Base-by-base conservation (phyloP, 805 yeast species). In the Torulaspora franciscae region DNA sequence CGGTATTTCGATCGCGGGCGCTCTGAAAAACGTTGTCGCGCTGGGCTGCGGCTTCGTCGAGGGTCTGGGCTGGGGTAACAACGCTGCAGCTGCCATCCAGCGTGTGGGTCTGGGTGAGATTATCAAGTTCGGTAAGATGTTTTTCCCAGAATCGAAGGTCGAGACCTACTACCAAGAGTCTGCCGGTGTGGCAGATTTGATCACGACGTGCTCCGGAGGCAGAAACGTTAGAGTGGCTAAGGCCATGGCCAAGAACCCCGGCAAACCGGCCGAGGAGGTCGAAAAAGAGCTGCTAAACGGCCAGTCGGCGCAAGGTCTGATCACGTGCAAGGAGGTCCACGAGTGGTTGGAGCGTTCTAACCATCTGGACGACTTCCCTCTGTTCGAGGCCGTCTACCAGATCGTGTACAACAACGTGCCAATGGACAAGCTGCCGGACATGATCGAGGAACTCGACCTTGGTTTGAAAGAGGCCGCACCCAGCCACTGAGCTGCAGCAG, bases 21-120 rank as follows among this genome's bases (percentile, higher is more conserved):
- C 99, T 8, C 77, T 93, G 68, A 93, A 93, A 73, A 93, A 93
- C 70, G 86, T 93, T 42, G 91, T 91, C 51, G 99, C 99, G 29
- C 73, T 89, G 62, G 95, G 96, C 52, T 96, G 95, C 50, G 99
- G 99, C 45, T 86, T 93, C 64, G 98, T 91, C 51, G 95, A 88
- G 69, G 99, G 99, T 58, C 76, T 86, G 52, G 96, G 95, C 52
- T 93, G 99, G 99, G 99, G 99, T 67, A 96, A 89, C 69, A 93
- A 93, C 66, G 98, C 99, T 53, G 89, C 91, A 69, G 84, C 98
- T 45, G 99, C 98, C 35, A 82, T 93, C 59, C 95, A 91, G 90
- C 80, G 99, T 72, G 84, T 91, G 55, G 99, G 99, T 38, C 71
- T 93, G 54, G 77, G 83, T 60, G 99, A 93, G 72, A 87, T 85